These are phyloP conservation scores for Gymnopilus junonius DNA, from an alignment of 768 basidiomycete genomes.

Conservation along the genomic window DNA sequence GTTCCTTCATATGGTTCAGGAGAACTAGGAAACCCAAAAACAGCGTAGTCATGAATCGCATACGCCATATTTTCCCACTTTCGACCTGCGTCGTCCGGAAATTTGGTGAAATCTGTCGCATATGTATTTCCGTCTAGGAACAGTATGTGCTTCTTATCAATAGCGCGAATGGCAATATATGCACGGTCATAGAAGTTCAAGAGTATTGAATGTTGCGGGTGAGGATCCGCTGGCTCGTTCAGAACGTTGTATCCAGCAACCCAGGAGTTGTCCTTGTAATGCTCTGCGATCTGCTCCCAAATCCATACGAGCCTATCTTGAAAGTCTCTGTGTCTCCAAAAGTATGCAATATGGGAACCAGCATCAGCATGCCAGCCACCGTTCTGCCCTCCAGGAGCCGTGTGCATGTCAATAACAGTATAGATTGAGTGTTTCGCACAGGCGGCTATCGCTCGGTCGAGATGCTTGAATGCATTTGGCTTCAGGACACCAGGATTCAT, in stretches of 20 bases:
- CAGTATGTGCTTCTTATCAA: slow-evolving; percentile 72
- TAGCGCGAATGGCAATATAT: slow-evolving; percentile 67
- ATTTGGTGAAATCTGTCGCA: slow-evolving; percentile 76
- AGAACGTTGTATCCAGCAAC: slow-evolving; percentile 85
- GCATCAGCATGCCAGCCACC: slow-evolving; percentile 83
- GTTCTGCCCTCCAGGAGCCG: slow-evolving; percentile 76
- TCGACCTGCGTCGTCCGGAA: slow-evolving; percentile 58
- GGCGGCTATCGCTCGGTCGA: slow-evolving; percentile 74
- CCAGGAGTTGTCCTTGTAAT: slow-evolving; percentile 79
- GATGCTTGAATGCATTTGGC: slow-evolving; percentile 77
- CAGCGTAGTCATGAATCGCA: slow-evolving; percentile 77
- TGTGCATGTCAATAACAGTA: slow-evolving; percentile 82
- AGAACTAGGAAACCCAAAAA: slow-evolving; percentile 73
- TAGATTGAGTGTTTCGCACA: slow-evolving; percentile 78
- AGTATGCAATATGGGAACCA: slow-evolving; percentile 66
- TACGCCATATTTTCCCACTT: slow-evolving; percentile 75
- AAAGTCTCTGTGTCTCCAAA: slow-evolving; percentile 86
- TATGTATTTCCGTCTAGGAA: slow-evolving; percentile 88
- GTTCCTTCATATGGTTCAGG: slow-evolving; percentile 60
- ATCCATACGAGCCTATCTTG: slow-evolving; percentile 80
- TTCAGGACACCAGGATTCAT: slow-evolving; percentile 83
- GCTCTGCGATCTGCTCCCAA: slow-evolving; percentile 73
- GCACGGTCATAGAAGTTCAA: slow-evolving; percentile 69
- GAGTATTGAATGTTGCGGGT: slow-evolving; percentile 55
- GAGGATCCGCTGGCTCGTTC: slow-evolving; percentile 79